These are phyloP conservation scores for Paramecium sexaurelia DNA, from an alignment of 73 alveolate species.

Conservation along the genomic window DNA sequence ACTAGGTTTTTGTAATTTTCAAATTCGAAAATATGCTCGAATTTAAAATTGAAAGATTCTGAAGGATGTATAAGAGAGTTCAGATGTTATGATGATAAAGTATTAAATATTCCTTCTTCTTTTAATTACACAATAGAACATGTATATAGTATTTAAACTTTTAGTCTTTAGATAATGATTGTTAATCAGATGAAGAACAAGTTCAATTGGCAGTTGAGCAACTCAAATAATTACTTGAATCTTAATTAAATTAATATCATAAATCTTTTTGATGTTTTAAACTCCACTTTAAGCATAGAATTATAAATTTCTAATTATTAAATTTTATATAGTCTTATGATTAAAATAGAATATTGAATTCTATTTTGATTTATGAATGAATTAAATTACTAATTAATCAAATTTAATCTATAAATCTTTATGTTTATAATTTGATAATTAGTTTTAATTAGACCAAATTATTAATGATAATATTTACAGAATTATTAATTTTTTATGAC, in stretches of 20 bases:
- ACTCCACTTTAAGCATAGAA: not conserved
- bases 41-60: not conserved
- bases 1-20: not conserved
- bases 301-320: too few species aligned
- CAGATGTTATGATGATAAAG: constrained; percentile 24
- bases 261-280: not conserved
- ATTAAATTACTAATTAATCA: too few species aligned
- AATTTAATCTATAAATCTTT: too few species aligned
- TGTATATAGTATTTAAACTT: not conserved
- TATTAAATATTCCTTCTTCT: not conserved
- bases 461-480: too few species aligned
- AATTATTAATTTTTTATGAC: too few species aligned
- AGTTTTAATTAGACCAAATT: too few species aligned
- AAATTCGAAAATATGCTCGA: not conserved
- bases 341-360: too few species aligned
- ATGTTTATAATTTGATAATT: too few species aligned
- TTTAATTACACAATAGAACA: not conserved
- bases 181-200: constrained; percentile 39
- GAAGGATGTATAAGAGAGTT: not conserved
- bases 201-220: not conserved
- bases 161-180: not conserved
- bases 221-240: not conserved
- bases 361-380: too few species aligned
- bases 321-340: too few species aligned
- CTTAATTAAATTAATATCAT: not conserved